phyloP scores from a whole-genome alignment of 352 stramenopile species.

The Pythium coloratum region DNA sequence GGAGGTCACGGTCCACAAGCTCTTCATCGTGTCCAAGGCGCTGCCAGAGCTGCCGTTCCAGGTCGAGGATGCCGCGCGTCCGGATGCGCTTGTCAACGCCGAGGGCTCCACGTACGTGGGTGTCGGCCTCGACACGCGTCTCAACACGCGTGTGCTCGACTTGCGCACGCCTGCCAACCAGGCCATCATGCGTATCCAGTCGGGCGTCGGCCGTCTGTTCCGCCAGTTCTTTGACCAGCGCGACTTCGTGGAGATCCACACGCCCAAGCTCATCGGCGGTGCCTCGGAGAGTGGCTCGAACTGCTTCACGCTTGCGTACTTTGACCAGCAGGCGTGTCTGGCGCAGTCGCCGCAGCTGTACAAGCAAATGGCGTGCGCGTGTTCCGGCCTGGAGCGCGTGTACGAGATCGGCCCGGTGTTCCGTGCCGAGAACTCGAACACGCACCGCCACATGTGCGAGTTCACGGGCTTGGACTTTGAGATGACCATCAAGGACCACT shows the following conservation, averaged over 20 bases:
- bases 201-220: conserved; percentile 96
- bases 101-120: conserved; percentile 85
- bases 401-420: conserved; percentile 99
- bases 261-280: conserved; percentile 97
- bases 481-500: conserved; percentile 99
- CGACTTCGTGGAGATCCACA: conserved; percentile 99
- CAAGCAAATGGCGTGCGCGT: conserved; percentile 99
- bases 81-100: conserved; percentile 83
- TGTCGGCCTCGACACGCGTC: conserved; percentile 90
- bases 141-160: conserved; percentile 97
- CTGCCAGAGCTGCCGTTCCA: conserved; percentile 91
- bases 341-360: conserved; percentile 98
- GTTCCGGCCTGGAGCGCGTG: conserved; percentile 97
- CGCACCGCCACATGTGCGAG: conserved; percentile 98
- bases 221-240: conserved; percentile 94
- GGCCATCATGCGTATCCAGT: conserved; percentile 98
- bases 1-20: conserved; percentile 93
- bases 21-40: conserved; percentile 96
- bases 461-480: conserved; percentile 99
- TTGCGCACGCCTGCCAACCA: conserved; percentile 98
- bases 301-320: conserved; percentile 99
- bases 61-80: conserved; percentile 94
- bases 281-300: conserved; percentile 97
- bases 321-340: conserved; percentile 96
- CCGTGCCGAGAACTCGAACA: conserved; percentile 99